Conservation (phyloP, 257 asterid species). For the Nyctanthes arbortristis region DNA sequence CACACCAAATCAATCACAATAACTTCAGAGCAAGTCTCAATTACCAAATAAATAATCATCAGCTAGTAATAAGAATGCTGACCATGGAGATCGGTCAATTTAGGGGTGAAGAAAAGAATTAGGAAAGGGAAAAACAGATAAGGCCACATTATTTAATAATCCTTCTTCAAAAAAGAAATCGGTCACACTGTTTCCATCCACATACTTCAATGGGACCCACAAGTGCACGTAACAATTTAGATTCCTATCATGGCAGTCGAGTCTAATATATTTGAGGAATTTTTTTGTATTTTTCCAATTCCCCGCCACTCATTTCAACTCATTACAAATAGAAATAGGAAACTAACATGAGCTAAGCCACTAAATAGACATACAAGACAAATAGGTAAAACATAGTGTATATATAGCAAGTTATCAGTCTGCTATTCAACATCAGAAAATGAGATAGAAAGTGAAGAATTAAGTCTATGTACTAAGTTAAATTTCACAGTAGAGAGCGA, state of each 20-base stretch:
- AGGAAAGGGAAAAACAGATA: neutral
- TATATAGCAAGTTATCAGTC: neutral
- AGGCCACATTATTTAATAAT: no score
- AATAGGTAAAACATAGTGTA: conserved; percentile 3
- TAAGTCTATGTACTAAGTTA: neutral
- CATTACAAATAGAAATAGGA: no score
- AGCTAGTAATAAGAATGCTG: neutral
- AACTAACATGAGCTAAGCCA: no score
- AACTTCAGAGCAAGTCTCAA: neutral
- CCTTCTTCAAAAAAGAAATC: no score
- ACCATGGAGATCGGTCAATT: conserved; percentile 14
- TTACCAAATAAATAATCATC: neutral
- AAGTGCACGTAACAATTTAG: no score
- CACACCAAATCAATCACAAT: neutral
- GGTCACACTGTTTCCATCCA: no score
- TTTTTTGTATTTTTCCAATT: no score
- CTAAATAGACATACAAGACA: no score
- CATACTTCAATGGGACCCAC: no score
- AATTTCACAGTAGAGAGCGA: conserved; percentile 2
- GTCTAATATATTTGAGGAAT: no score
- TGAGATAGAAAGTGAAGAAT: conserved; percentile 4
- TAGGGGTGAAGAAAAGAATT: conserved; percentile 11
- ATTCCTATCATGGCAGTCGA: no score
- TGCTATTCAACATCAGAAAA: conserved; percentile 7
- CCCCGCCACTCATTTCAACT: no score